phyloP scores from a whole-genome alignment of 169 alveolate genomes.

The Cryptosporidium parvum region DNA sequence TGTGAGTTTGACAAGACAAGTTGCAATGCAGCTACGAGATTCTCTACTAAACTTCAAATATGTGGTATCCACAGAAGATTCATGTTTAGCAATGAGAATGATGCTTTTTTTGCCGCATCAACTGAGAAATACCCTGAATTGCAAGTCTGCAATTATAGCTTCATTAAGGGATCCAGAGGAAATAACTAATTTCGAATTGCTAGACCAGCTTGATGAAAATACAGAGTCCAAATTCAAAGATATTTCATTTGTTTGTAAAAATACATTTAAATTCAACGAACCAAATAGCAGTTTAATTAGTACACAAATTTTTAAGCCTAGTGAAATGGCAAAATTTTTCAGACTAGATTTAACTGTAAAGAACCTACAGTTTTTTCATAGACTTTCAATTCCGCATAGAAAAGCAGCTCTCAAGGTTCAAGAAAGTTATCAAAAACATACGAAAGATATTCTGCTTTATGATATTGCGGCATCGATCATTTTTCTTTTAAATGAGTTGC shows the following conservation, averaged over 20 bases:
- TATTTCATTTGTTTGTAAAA: slow-evolving; percentile 21
- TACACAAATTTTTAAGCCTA: slow-evolving; percentile 7
- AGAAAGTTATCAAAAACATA: slow-evolving; percentile 36
- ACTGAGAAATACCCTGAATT: slow-evolving; percentile 37
- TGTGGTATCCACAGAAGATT: slow-evolving; percentile 62
- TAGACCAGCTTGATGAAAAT: slow-evolving; percentile 1
- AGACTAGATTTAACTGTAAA: slow-evolving; percentile 24
- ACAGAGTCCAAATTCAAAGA: slow-evolving; percentile 38
- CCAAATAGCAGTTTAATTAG: neutral
- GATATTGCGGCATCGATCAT: slow-evolving; percentile 60
- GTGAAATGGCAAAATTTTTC: slow-evolving; percentile 33
- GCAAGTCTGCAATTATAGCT: slow-evolving; percentile 47
- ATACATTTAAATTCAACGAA: slow-evolving; percentile 36
- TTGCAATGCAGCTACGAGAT: slow-evolving; percentile 54
- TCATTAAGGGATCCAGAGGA: slow-evolving; percentile 32
- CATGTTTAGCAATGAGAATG: slow-evolving; percentile 59
- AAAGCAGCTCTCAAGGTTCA: slow-evolving; percentile 65
- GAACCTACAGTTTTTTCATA: slow-evolving; percentile 17
- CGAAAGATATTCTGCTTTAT: slow-evolving; percentile 13
- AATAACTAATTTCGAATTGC: slow-evolving; percentile 10
- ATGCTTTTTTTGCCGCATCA: slow-evolving; percentile 55
- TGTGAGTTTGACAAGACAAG: slow-evolving; percentile 54
- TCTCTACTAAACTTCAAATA: slow-evolving; percentile 8
- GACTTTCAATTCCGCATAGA: slow-evolving; percentile 66
- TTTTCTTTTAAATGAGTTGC: slow-evolving; percentile 46